Conservation (phyloP, 225 moss, liverwort and hornwort genomes). For the Lunularia cruciata region DNA sequence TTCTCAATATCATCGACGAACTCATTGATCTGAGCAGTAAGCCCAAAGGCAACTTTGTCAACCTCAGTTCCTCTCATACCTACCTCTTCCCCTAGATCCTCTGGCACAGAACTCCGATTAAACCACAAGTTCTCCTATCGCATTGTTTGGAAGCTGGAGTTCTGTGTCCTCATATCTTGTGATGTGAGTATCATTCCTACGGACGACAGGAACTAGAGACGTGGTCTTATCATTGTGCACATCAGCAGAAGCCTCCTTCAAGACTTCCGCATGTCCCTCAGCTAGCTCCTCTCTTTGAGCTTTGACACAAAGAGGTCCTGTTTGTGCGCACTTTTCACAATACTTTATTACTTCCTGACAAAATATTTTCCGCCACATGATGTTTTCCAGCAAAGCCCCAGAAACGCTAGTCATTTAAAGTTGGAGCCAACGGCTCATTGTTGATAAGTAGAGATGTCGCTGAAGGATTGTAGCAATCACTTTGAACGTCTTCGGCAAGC, state of each 20-base stretch:
- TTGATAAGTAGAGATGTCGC: too few species aligned
- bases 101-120: not conserved
- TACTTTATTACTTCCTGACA: too few species aligned
- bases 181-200: not conserved
- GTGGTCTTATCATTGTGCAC: not conserved
- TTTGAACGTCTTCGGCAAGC: too few species aligned
- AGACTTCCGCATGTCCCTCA: not conserved
- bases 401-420: too few species aligned
- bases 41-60: constrained; percentile 20
- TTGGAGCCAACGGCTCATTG: too few species aligned
- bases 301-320: not conserved
- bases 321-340: too few species aligned
- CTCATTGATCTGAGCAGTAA: constrained; percentile 19
- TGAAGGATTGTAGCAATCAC: too few species aligned
- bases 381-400: too few species aligned
- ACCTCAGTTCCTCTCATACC: constrained; percentile 20
- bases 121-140: not conserved
- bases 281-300: not conserved
- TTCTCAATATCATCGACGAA: constrained; percentile 16
- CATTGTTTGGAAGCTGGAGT: not conserved
- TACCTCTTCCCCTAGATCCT: constrained; percentile 20
- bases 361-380: too few species aligned
- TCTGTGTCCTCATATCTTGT: not conserved
- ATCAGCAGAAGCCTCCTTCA: not conserved
- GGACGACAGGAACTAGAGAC: not conserved